Percentiles rank a stretch among this genome's conserved stretches.
These are phyloP conservation scores for Hanseniaspora sp. DNA, from an alignment of 1,139 yeast genomes.

Conservation along the genomic window DNA sequence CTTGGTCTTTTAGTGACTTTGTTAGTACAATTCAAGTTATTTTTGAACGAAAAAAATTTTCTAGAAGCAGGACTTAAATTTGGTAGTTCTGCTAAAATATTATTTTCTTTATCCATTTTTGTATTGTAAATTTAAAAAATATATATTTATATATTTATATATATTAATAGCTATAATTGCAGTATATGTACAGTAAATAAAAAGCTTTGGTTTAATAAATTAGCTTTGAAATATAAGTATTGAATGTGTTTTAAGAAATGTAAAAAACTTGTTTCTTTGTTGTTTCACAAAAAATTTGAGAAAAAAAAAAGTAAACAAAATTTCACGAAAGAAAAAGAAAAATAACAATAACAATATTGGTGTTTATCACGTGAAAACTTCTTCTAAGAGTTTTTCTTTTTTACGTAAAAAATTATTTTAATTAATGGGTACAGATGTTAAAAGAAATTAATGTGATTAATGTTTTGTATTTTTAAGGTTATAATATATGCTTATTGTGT, in stretches of 20 bases:
- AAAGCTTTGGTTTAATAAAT: no score
- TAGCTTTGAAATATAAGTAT: no score
- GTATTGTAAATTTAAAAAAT: not conserved
- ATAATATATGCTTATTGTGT: no score
- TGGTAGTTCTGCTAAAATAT: not conserved
- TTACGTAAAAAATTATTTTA: no score
- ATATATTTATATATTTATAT: not conserved
- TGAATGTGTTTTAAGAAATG: not conserved
- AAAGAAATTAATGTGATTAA: no score
- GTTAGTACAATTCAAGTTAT: not conserved
- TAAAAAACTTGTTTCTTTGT: not conserved
- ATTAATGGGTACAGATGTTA: no score
- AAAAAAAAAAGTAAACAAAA: not conserved
- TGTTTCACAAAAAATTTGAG: conserved; percentile 8
- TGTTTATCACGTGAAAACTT: no score
- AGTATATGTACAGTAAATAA: no score
- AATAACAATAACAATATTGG: no score
- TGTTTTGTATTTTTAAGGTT: no score
- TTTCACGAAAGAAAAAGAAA: not conserved
- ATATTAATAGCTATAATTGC: no score
- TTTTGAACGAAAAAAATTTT: not conserved
- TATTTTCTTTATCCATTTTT: conserved; percentile 3
- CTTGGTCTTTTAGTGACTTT: not conserved
- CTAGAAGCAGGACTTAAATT: not conserved
- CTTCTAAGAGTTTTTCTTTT: no score